A percentile compares a stretch with the other conserved stretches of the same genome.
phyloP scores from a whole-genome alignment of 192 early-diverging fungal genomes.

The Linnemannia zychae region DNA sequence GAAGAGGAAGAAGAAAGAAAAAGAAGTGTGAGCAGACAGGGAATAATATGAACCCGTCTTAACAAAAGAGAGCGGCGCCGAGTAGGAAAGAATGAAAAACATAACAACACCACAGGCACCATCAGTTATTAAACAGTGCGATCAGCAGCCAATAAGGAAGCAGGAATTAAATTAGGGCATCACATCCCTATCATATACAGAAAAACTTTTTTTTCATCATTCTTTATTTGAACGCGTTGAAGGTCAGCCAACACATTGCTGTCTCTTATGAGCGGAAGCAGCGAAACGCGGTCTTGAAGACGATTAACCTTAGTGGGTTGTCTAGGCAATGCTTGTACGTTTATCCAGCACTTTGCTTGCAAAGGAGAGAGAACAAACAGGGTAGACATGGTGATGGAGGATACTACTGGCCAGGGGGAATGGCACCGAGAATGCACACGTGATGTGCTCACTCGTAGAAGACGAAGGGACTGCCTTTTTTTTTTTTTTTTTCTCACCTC shows the following conservation, averaged over 20 bases:
- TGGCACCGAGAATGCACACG: too few relatives aligned
- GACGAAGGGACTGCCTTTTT: not conserved
- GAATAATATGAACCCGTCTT: not conserved
- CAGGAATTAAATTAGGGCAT: not conserved
- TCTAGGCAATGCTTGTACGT: too few relatives aligned
- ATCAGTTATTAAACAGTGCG: not conserved
- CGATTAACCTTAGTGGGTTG: too few relatives aligned
- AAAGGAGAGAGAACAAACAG: too few relatives aligned
- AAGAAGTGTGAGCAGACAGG: conserved; percentile 1
- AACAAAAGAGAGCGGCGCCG: not conserved
- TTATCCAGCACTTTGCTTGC: too few relatives aligned
- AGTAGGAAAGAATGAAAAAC: not conserved
- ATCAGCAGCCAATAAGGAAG: not conserved
- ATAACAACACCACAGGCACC: not conserved
- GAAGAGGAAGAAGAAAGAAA: not conserved
- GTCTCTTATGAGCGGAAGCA: not conserved
- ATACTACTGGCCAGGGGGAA: too few relatives aligned
- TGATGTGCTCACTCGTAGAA: not conserved
- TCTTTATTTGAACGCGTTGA: not conserved
- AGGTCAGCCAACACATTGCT: not conserved
- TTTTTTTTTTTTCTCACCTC: not conserved
- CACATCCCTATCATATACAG: not conserved
- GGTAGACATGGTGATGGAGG: too few relatives aligned
- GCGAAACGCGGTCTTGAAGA: not conserved
- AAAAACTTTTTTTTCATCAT: not conserved